Percentiles rank a stretch among this genome's conserved stretches.
phyloP scores from a whole-genome alignment of 2,329 filamentous ascomycete genomes.

The Orbilia oligospora region DNA sequence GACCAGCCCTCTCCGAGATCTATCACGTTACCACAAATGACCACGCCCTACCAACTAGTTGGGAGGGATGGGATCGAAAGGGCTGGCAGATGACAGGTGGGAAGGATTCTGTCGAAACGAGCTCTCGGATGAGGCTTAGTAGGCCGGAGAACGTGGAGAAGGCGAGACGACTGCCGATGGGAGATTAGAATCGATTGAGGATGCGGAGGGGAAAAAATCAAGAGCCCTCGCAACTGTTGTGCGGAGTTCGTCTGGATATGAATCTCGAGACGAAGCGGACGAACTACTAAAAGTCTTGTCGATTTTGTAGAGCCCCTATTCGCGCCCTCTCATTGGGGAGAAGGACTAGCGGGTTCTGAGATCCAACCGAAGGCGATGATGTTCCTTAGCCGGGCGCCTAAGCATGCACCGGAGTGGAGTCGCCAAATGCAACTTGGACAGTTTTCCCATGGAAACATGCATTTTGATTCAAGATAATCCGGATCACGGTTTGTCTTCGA shows the following conservation, averaged over 20 bases:
- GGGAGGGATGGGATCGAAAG: conserved; percentile 21
- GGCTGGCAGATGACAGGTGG: conserved; percentile 20
- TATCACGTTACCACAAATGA: conserved; percentile 51
- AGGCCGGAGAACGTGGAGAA: conserved; percentile 34
- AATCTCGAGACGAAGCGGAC: conserved; percentile 58
- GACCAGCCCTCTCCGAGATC: conserved; percentile 25
- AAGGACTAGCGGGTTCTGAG: not conserved
- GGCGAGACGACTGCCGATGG: conserved; percentile 46
- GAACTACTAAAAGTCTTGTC: conserved; percentile 18
- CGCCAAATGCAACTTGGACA: conserved; percentile 44
- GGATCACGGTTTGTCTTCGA: conserved; percentile 8
- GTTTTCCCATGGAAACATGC: conserved; percentile 14
- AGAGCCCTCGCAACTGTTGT: conserved; percentile 32
- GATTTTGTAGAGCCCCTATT: conserved; percentile 51
- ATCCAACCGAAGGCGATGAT: conserved; percentile 28
- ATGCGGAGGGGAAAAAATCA: conserved; percentile 25
- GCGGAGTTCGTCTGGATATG: conserved; percentile 57
- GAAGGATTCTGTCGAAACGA: conserved; percentile 49
- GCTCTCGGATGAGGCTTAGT: conserved; percentile 48
- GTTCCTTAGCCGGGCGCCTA: conserved; percentile 52
- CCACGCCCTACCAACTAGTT: conserved; percentile 18
- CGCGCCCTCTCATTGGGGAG: conserved; percentile 44
- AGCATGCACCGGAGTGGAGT: conserved; percentile 54
- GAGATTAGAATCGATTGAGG: conserved; percentile 37
- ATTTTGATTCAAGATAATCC: not conserved